Evolutionary conservation across 495 filamentous ascomycete genomes (phyloP).

Genomic region (Massariosphaeria phaeospora): DNA sequence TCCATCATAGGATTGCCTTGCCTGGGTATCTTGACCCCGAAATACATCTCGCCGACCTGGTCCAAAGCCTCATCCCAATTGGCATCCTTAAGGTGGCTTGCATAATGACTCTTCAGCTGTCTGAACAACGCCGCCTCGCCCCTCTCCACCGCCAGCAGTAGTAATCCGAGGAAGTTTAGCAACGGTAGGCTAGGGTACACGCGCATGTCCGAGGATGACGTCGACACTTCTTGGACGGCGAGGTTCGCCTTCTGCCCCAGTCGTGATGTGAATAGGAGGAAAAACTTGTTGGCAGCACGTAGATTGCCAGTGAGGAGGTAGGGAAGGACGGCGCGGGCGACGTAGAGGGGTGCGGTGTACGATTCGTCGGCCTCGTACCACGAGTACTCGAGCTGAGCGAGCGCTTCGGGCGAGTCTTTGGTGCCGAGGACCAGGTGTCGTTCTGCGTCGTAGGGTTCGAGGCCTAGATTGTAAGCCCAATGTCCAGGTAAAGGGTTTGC

Average conservation of each 20-base stretch:
- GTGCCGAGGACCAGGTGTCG: slow-evolving; percentile 85
- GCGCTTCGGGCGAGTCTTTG: slow-evolving; percentile 73
- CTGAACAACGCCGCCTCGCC: slow-evolving; percentile 76
- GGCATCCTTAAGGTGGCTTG: slow-evolving; percentile 64
- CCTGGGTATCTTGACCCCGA: slow-evolving; percentile 82
- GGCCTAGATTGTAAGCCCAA: slow-evolving; percentile 51
- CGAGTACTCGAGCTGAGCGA: slow-evolving; percentile 78
- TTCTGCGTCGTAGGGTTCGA: slow-evolving; percentile 88
- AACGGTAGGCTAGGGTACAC: slow-evolving; percentile 84
- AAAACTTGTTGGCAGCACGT: slow-evolving; percentile 75
- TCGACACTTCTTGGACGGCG: slow-evolving; percentile 74
- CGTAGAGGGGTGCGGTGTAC: slow-evolving; percentile 84
- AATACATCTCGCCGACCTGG: slow-evolving; percentile 93
- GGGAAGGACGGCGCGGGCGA: slow-evolving; percentile 82
- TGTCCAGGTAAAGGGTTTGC: too few relatives aligned
- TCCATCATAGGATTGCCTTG: slow-evolving; percentile 88
- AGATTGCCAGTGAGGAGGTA: slow-evolving; percentile 89
- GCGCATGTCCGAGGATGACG: slow-evolving; percentile 63
- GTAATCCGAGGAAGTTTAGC: slow-evolving; percentile 82
- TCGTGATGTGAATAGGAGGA: slow-evolving; percentile 71
- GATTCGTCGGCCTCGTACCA: slow-evolving; percentile 90
- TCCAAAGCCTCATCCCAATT: slow-evolving; percentile 81
- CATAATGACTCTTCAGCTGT: slow-evolving; percentile 77
- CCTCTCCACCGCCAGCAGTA: slow-evolving; percentile 78
- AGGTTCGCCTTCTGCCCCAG: slow-evolving; percentile 67